A percentile compares a stretch with the other conserved stretches of the same genome.
phyloP scores from a whole-genome alignment of 768 basidiomycete species.

The Symmetrospora coprosmae region DNA sequence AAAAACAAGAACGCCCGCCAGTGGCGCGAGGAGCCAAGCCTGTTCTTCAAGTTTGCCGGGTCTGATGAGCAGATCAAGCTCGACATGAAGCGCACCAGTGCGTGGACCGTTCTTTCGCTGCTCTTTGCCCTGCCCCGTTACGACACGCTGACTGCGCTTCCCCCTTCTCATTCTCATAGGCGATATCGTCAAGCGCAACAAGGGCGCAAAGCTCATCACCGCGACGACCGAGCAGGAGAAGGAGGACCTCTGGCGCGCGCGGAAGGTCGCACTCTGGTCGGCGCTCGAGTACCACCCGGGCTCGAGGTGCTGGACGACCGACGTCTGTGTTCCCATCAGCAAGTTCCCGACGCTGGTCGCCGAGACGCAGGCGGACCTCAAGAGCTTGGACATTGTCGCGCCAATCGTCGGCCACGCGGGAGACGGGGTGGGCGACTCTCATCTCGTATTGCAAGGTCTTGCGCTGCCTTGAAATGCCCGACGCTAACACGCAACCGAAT shows the following conservation, averaged over 20 bases:
- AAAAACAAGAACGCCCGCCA: conserved; percentile 3
- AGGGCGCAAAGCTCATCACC: conserved; percentile 55
- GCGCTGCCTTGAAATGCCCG: too few relatives aligned
- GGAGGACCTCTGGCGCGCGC: conserved; percentile 56
- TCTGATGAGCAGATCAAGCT: conserved; percentile 49
- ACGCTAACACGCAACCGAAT: neutral
- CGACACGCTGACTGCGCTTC: neutral
- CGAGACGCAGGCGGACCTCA: conserved; percentile 67
- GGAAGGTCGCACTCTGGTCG: conserved; percentile 30
- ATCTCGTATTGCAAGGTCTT: neutral
- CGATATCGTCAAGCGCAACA: conserved; percentile 52
- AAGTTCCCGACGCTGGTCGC: conserved; percentile 39
- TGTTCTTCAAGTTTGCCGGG: conserved; percentile 88
- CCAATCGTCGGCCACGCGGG: conserved; percentile 72
- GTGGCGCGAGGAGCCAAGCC: conserved; percentile 39
- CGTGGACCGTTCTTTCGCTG: neutral
- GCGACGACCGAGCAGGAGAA: conserved; percentile 71
- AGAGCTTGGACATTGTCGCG: conserved; percentile 47
- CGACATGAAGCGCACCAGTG: conserved; percentile 34
- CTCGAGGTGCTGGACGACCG: conserved; percentile 64
- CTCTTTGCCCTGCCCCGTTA: neutral
- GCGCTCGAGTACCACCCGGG: conserved; percentile 43
- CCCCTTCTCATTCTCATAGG: neutral
- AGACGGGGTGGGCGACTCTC: conserved; percentile 44
- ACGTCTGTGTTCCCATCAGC: conserved; percentile 56